phyloP scores from a whole-genome alignment of 2,329 filamentous ascomycete species.

The Beauveria sp. region DNA sequence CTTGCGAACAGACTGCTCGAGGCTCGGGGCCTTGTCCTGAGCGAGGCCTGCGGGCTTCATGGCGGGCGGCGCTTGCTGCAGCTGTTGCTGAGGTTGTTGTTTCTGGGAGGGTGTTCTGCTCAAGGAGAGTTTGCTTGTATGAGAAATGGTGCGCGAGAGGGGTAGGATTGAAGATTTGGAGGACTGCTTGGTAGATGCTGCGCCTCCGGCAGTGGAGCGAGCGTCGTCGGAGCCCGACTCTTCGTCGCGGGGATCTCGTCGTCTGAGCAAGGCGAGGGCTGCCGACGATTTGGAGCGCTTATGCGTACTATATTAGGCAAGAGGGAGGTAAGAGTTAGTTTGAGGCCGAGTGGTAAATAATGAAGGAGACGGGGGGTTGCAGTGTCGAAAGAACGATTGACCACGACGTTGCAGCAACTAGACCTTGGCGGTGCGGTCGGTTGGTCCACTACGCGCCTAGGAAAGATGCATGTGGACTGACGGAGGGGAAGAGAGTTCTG shows the following conservation, averaged over 20 bases:
- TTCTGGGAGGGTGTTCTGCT: conserved; percentile 31
- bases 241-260: conserved; percentile 42
- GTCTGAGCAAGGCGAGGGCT: conserved; percentile 46
- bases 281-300: conserved; percentile 47
- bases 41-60: conserved; percentile 10
- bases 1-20: conserved; percentile 90
- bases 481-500: neutral
- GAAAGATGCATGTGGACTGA: conserved; percentile 4
- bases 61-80: conserved; percentile 21
- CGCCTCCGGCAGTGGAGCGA: conserved; percentile 29
- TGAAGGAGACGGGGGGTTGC: neutral
- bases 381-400: neutral
- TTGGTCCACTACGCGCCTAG: conserved; percentile 6
- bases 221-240: conserved; percentile 48
- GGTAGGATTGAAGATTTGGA: conserved; percentile 24
- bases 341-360: neutral
- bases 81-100: conserved; percentile 21
- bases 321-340: conserved; percentile 2
- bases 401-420: neutral
- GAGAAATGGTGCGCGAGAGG: conserved; percentile 30
- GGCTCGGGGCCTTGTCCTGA: conserved; percentile 44
- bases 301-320: conserved; percentile 28
- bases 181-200: conserved; percentile 23
- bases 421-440: neutral
- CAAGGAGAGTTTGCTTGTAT: conserved; percentile 40